Conservation (phyloP, 305 asterid genomes). For the Caryopteris hybrid region DNA sequence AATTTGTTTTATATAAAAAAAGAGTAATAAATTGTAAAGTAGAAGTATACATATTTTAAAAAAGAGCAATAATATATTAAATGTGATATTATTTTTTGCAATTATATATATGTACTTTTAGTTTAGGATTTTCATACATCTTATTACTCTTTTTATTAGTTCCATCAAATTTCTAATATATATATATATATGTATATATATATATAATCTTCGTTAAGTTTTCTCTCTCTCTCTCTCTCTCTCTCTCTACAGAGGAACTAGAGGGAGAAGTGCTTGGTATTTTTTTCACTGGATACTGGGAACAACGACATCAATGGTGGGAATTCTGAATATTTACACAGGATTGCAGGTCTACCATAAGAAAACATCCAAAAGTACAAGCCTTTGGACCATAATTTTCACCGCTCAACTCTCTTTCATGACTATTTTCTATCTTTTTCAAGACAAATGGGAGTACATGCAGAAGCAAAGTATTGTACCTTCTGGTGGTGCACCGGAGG, state of each 20-base stretch:
- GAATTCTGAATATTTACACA: constrained; percentile 55
- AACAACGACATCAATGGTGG: constrained; percentile 45
- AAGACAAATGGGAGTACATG: constrained; percentile 73
- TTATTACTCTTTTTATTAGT: too few relatives aligned
- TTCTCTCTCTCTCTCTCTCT: too few relatives aligned
- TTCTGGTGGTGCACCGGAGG: constrained; percentile 1
- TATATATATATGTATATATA: too few relatives aligned
- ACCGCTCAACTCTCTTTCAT: constrained; percentile 65
- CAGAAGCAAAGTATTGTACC: constrained; percentile 39
- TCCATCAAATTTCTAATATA: too few relatives aligned
- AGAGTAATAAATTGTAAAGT: too few relatives aligned
- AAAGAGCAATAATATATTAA: too few relatives aligned
- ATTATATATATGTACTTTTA: too few relatives aligned
- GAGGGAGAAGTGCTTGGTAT: constrained; percentile 50
- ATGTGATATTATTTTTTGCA: too few relatives aligned
- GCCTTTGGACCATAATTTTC: constrained; percentile 56
- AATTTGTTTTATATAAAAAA: too few relatives aligned
- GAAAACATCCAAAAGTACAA: constrained; percentile 44
- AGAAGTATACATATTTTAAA: too few relatives aligned
- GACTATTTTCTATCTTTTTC: constrained; percentile 61
- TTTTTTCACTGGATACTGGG: constrained; percentile 70
- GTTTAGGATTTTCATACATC: too few relatives aligned
- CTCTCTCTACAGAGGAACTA: constrained; percentile 40
- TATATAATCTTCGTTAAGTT: too few relatives aligned
- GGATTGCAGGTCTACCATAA: constrained; percentile 57